Evolutionary conservation across 805 yeast genomes (phyloP).

Genomic region (Hanseniaspora taiwanica): DNA sequence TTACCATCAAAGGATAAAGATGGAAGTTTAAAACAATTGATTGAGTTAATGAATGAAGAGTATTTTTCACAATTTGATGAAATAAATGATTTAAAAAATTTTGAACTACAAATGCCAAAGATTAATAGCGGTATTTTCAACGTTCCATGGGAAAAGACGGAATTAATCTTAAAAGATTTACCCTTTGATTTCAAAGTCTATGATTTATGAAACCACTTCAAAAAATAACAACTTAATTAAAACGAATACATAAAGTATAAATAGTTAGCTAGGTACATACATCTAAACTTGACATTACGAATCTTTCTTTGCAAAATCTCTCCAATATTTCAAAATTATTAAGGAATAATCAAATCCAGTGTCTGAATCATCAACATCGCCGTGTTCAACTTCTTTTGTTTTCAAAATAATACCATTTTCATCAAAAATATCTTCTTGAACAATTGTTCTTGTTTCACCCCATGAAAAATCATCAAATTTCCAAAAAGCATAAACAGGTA

Average conservation of each 20-base stretch:
- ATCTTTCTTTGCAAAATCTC: slow-evolving; percentile 57
- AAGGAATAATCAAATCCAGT: slow-evolving; percentile 88
- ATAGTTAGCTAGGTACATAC: no score
- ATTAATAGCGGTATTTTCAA: slow-evolving; percentile 72
- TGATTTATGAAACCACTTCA: slow-evolving; percentile 29
- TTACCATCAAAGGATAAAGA: no score
- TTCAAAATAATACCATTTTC: slow-evolving; percentile 16
- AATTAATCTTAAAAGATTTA: slow-evolving; percentile 28
- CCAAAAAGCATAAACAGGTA: slow-evolving; percentile 85
- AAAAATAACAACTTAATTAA: no score
- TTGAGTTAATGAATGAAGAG: slow-evolving; percentile 5
- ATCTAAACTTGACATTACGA: neutral
- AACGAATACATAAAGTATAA: no score
- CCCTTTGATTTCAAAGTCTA: slow-evolving; percentile 12
- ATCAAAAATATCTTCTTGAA: slow-evolving; percentile 38
- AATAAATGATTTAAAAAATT: neutral
- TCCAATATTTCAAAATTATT: slow-evolving; percentile 88
- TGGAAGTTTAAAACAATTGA: neutral
- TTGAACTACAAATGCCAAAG: slow-evolving; percentile 33
- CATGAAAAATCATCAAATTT: slow-evolving; percentile 91
- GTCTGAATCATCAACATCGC: slow-evolving; percentile 30
- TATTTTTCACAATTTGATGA: slow-evolving; percentile 4
- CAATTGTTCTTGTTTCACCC: slow-evolving; percentile 87
- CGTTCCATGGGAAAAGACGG: slow-evolving; percentile 70
- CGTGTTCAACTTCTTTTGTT: neutral